These are phyloP conservation scores for Heterobasidion annosum DNA, from an alignment of 1,284 basidiomycete genomes.

Conservation along the genomic window DNA sequence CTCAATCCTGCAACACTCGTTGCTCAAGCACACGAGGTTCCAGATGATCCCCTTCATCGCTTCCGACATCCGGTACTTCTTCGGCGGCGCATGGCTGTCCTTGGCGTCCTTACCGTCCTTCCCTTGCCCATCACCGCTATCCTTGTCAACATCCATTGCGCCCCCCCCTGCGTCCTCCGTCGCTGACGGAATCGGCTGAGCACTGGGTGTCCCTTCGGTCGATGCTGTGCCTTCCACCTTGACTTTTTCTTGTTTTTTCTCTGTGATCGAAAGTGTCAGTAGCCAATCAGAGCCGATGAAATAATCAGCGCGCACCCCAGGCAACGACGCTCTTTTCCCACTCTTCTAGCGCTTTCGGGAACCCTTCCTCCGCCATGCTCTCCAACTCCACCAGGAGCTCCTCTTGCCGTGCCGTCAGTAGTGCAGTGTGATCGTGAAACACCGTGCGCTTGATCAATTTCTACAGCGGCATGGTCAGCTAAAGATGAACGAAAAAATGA, in stretches of 20 bases:
- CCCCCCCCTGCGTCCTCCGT: slow-evolving; percentile 13
- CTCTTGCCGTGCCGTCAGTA: slow-evolving; percentile 57
- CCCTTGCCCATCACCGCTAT: slow-evolving; percentile 16
- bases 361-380: slow-evolving; percentile 50
- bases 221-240: slow-evolving; percentile 23
- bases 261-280: slow-evolving; percentile 21
- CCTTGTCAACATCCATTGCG: slow-evolving; percentile 19
- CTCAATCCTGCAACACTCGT: slow-evolving; percentile 71
- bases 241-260: slow-evolving; percentile 51
- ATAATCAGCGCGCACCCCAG: slow-evolving; percentile 43
- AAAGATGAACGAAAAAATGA: neutral
- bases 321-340: slow-evolving; percentile 55
- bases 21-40: slow-evolving; percentile 72
- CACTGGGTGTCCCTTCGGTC: slow-evolving; percentile 26
- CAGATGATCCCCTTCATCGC: slow-evolving; percentile 68
- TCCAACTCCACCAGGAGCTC: slow-evolving; percentile 51
- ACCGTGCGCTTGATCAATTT: slow-evolving; percentile 80
- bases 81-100: slow-evolving; percentile 51
- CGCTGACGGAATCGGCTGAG: slow-evolving; percentile 15
- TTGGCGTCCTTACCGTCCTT: slow-evolving; percentile 21
- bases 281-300: neutral
- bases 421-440: slow-evolving; percentile 55
- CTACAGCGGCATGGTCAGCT: slow-evolving; percentile 24
- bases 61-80: slow-evolving; percentile 69
- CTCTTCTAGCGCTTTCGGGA: slow-evolving; percentile 61